phyloP scores from a whole-genome alignment of 78 protist genomes.

The Dictyostelium discoideum region dicty_2.7 NC_007089.4:700001-700500 shows the following conservation, averaged over 20 bases:
- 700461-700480: neutral
- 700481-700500: neutral
- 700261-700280: neutral
- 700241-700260: neutral
- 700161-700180: slow-evolving; percentile 4
- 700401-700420: neutral
- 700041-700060: slow-evolving; percentile 1
- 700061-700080: neutral
- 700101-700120: neutral
- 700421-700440: too few relatives aligned
- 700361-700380: too few relatives aligned
- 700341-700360: neutral
- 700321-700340: neutral
- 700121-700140: slow-evolving; percentile 17
- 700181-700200: slow-evolving; percentile 40
- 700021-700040: neutral
- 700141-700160: slow-evolving; percentile 1
- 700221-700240: slow-evolving; percentile 59
- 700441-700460: neutral
- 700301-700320: neutral
- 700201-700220: slow-evolving; percentile 36
- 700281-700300: neutral
- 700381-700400: neutral
- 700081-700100: neutral
- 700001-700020: neutral